Base-by-base conservation (phyloP, 371 early-diverging fungal genomes). In the Coemansia sp. region DNA sequence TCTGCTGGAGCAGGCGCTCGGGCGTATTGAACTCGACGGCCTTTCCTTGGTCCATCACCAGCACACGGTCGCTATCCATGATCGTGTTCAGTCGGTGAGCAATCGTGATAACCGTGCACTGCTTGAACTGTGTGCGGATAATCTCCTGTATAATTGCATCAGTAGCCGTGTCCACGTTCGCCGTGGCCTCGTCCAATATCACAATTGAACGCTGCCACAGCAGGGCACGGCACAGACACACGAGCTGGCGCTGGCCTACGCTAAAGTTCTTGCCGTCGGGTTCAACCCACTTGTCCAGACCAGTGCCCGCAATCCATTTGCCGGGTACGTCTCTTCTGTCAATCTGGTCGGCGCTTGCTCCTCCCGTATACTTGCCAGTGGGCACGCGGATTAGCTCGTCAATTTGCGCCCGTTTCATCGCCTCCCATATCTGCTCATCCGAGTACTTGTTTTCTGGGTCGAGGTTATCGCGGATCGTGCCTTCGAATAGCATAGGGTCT, bases 21-120 rank as follows among this genome's bases (percentile, higher is more conserved):
- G 94, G 94, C 0, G 86, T 68, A 65, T 90, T 94, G 63, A 89
- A 88, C 72, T 95, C 95, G 14, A 82, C 87, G 40, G 93, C 83
- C 34, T 71, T 51, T 6, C 94, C 94, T 12, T 83, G 67, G 39
- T 91, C 90, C 43, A 96, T 67, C 0, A 94, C 94, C 54, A 96
- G 72, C 58, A 96, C 92, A 33, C 88, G 77, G 59, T 93, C 92
- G 53, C 82, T 83, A 66, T 94, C 94, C 80, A 94, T 83, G 16
- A 97, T 88, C 0, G 94, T 94, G 65, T 90, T 91, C 69, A 92
- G 86, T 40, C 95, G 84, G 68, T 95, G 96, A 8, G 97, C 97
- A 81, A 98, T 95, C 0, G 94, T 94, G 40, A 98, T 67, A 1
- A 96, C 88, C 0, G 98, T 97, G 62, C 91, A 89, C 55, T 92